These are phyloP conservation scores for Penicillium thymicola DNA, from an alignment of 2,329 filamentous ascomycete species.

Conservation along the genomic window DNA sequence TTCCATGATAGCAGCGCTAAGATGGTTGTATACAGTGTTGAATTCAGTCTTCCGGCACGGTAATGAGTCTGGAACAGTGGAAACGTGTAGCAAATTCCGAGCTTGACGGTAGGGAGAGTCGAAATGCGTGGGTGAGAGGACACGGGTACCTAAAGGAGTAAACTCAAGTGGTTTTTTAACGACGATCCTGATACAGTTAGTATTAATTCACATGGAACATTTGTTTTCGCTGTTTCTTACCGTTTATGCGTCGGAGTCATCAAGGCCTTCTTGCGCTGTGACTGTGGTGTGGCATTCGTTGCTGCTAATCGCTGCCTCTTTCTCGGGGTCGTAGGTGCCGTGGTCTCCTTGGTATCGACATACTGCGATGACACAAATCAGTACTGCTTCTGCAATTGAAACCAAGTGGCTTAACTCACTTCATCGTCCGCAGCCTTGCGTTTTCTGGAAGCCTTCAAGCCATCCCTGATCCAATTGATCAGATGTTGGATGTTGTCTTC, in stretches of 20 bases:
- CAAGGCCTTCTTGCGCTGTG: conserved; percentile 45
- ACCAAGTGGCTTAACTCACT: conserved; percentile 26
- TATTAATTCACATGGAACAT: conserved; percentile 15
- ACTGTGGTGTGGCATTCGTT: conserved; percentile 42
- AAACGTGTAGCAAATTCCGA: conserved; percentile 84
- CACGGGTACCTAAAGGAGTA: conserved; percentile 86
- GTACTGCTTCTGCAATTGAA: neutral
- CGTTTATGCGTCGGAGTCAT: conserved; percentile 64
- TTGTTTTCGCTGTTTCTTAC: conserved; percentile 26
- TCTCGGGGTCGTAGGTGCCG: conserved; percentile 50
- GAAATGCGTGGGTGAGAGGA: conserved; percentile 70
- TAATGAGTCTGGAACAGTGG: conserved; percentile 81
- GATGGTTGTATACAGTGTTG: conserved; percentile 83
- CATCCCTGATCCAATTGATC: conserved; percentile 62
- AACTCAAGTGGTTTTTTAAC: conserved; percentile 91
- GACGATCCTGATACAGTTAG: conserved; percentile 50
- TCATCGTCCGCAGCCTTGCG: conserved; percentile 40
- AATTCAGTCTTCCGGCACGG: conserved; percentile 94
- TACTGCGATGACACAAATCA: conserved; percentile 29
- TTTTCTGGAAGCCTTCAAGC: conserved; percentile 65
- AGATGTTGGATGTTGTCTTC: conserved; percentile 64
- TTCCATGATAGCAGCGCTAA: conserved; percentile 90
- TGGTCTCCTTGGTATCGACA: conserved; percentile 37
- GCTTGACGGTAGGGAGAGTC: conserved; percentile 88
- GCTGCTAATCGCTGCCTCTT: conserved; percentile 55